Percentiles rank a stretch among this genome's conserved stretches.
Conservation (phyloP, 768 basidiomycete species). For the Coprinopsis marcescibilis region DNA sequence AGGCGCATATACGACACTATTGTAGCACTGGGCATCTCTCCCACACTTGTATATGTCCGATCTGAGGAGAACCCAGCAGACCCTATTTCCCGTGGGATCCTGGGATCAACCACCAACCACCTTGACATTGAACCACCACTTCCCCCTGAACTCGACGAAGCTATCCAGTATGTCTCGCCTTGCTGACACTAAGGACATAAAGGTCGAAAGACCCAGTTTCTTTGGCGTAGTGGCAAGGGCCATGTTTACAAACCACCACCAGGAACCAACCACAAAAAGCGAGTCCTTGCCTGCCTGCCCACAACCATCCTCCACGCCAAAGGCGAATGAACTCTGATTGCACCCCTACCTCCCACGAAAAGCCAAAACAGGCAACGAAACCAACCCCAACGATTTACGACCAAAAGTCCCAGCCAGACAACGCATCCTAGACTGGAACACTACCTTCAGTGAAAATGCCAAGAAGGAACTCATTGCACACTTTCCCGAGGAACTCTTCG, state of each 20-base stretch:
- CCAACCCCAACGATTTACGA: too few relatives aligned
- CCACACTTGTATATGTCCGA: conserved; percentile 4
- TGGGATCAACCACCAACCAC: not conserved
- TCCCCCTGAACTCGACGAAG: not conserved
- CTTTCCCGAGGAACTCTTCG: conserved; percentile 12
- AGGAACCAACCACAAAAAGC: conserved; percentile 20
- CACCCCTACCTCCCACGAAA: too few relatives aligned
- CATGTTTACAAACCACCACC: conserved; percentile 3
- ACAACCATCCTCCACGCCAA: too few relatives aligned
- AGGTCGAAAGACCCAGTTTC: not conserved
- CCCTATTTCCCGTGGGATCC: conserved; percentile 7
- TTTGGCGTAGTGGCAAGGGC: not conserved
- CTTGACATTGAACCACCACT: not conserved
- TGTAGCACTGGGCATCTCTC: conserved; percentile 4
- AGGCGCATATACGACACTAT: conserved; percentile 14
- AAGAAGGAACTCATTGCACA: conserved; percentile 5
- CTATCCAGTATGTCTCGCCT: not conserved
- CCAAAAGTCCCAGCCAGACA: too few relatives aligned
- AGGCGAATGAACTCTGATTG: too few relatives aligned
- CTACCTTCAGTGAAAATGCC: too few relatives aligned
- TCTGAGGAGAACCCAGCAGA: conserved; percentile 13
- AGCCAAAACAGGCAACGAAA: too few relatives aligned
- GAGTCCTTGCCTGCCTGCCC: conserved; percentile 25
- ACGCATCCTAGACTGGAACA: too few relatives aligned
- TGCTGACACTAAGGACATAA: not conserved